Evolutionary conservation across 768 basidiomycete species (phyloP), one percentile per base, ranked within the genome.

Genomic region (Pleurotus sapidus): DNA sequence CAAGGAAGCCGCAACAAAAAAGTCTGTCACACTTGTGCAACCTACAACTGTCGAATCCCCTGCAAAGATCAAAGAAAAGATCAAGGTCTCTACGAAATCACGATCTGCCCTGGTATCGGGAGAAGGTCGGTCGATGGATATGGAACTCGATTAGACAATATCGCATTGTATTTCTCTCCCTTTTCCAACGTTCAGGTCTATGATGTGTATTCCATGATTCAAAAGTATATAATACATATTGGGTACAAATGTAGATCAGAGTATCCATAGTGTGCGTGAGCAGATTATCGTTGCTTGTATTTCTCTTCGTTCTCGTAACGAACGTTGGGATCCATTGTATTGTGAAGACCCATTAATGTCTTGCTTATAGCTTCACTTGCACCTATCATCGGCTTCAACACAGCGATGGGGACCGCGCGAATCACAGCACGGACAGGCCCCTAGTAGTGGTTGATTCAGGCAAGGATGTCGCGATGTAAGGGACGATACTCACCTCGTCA

Each of bases 331-430:
- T 98, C 95, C 64, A 99, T 74, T 46, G 93, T 84, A 69, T 98
- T 98, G 64, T 95, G 89, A 39, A 99, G 78, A 6, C 97, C 97
- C 55, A 98, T 81, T 38, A 98, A 74, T 0, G 96, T 95, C 77
- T 98, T 95, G 74, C 93, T 89, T 59, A 98, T 89, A 2, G 97
- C 97, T 72, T 97, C 96, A 49, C 89, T 93, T 3, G 95, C 95
- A 3, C 97, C 97, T 57, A 98, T 99, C 93, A 97, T 96, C 1
- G 97, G 95, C 65, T 93, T 95, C 63, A 99, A 74, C 9, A 99
- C 95, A 0, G 97, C 97, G 58, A 98, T 95, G 5, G 97, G 97
- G 9, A 98, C 94, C 25, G 97, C 97, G 24, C 97, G 87, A 59
- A 98, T 91, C 24, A 99, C 95, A 20, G 96, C 91, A 56, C 88